phyloP scores from a whole-genome alignment of 768 basidiomycete genomes.

The Crassisporium funariophilum region DNA sequence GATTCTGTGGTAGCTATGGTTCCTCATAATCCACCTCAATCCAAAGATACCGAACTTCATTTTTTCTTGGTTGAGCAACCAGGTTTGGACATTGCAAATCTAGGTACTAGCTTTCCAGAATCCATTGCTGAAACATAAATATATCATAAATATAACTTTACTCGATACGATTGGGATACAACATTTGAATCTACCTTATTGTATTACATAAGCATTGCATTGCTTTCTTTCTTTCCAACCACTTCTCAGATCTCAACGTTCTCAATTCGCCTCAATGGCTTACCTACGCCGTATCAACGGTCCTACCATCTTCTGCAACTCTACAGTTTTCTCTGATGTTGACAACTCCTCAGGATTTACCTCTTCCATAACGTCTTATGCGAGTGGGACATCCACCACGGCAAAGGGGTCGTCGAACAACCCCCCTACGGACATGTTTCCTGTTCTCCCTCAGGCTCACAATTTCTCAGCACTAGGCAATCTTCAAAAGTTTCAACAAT shows the following conservation, averaged over 20 bases:
- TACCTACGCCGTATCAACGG: conserved; percentile 1
- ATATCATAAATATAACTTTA: no score
- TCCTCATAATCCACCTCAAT: conserved; percentile 7
- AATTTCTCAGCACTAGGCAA: background rate
- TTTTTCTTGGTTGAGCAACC: conserved; percentile 8
- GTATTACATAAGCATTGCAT: no score
- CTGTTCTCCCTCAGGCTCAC: conserved; percentile 2
- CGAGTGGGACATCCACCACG: no score
- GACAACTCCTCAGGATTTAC: background rate
- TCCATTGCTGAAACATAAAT: conserved; percentile 3
- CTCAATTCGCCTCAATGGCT: conserved; percentile 10
- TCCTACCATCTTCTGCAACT: background rate
- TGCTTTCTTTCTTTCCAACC: no score
- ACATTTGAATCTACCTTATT: no score
- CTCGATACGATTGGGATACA: no score
- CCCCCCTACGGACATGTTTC: no score
- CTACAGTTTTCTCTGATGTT: conserved; percentile 5
- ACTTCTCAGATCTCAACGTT: no score
- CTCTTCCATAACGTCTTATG: background rate
- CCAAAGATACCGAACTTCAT: conserved; percentile 4
- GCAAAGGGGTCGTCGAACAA: no score
- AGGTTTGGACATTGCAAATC: background rate
- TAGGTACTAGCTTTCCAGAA: conserved; percentile 1
- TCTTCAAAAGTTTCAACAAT: background rate
- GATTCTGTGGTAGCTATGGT: conserved; percentile 9